Base-by-base conservation (phyloP, 768 basidiomycete species). In the Pleurotus citrinopileatus region DNA sequence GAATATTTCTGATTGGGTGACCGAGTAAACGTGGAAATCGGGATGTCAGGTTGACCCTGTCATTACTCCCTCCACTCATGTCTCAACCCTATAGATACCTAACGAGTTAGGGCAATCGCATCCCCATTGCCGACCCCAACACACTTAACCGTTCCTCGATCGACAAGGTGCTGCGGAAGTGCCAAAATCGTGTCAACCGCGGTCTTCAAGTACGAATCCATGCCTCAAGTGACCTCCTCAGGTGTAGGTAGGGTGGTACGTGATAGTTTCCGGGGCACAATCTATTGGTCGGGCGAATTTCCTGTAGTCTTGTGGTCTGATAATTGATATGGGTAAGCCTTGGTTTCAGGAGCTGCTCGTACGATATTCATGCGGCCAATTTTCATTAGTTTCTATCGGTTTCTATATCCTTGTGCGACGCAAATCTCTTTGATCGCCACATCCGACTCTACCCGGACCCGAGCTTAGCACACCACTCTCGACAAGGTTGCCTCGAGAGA, bases 71-170 rank as follows among this genome's bases (percentile, higher is more conserved):
- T 32, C 26, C 10, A 27, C n/a, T 27, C n/a, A 28, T 9, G 27
- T 26, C 26, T 47, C 45, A n/a, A 12, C 26, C 26, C 45, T 28
- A 34, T n/a, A 34, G 32, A 34, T 34, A 28, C 26, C n/a, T 13
- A 32, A 28, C 45, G 13, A 47, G 29, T 28, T 27, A 47, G 45
- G 45, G 28, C 22, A 47, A 32, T n/a, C 12, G 17, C 22, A 28
- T 29, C 45, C 25, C n/a, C n/a, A n/a, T n/a, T 28, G 17, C 23
- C 28, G 45, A 47, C 45, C 45, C 45, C 45, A 47, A 15, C 25
- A 17, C 45, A 28, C 45, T 23, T 51, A 37, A 20, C 48, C 20
- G 48, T 51, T 51, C 34, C 48, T 51, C 48, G 48, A 51, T 51
- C 48, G 28, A 25, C 15, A 19, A 26, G 15, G 20, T 51, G 48